phyloP scores from a whole-genome alignment of 1,284 basidiomycete genomes.

The Heterobasidion annosum region DNA sequence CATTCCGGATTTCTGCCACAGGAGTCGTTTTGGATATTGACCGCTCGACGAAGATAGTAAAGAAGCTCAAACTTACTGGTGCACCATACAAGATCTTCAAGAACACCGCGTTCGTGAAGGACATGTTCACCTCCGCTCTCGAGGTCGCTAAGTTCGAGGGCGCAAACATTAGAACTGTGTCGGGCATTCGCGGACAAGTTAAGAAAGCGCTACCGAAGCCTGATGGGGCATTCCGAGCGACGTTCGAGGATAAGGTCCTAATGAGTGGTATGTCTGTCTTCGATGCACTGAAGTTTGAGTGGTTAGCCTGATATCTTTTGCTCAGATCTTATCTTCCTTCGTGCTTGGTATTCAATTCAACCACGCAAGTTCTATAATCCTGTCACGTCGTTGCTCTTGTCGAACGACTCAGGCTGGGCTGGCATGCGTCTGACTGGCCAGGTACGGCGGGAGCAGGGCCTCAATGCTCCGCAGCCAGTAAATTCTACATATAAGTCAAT shows the following conservation, averaged over 20 bases:
- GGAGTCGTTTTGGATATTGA: slow-evolving; percentile 95
- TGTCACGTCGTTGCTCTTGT: slow-evolving; percentile 83
- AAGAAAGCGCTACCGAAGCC: slow-evolving; percentile 94
- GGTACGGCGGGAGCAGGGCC: slow-evolving; percentile 75
- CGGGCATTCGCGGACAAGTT: slow-evolving; percentile 92
- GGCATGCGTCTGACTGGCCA: slow-evolving; percentile 97
- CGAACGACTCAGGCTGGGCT: slow-evolving; percentile 72
- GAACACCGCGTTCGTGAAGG: slow-evolving; percentile 97
- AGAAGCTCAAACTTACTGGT: slow-evolving; percentile 97
- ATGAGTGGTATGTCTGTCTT: slow-evolving; percentile 70
- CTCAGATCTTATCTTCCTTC: slow-evolving; percentile 88
- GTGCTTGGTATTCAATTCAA: slow-evolving; percentile 95
- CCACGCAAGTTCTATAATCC: slow-evolving; percentile 97
- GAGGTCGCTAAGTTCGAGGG: slow-evolving; percentile 99
- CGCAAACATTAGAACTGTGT: slow-evolving; percentile 91
- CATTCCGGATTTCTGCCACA: slow-evolving; percentile 89
- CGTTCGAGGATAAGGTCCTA: slow-evolving; percentile 97
- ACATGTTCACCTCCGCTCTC: slow-evolving; percentile 91
- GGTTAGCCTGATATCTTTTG: slow-evolving; percentile 5
- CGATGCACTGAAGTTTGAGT: background rate
- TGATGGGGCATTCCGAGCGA: slow-evolving; percentile 91
- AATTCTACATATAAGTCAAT: slow-evolving; percentile 88
- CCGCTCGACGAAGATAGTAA: slow-evolving; percentile 89
- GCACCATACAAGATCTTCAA: slow-evolving; percentile 96
- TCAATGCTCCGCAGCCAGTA: slow-evolving; percentile 77